A percentile compares a stretch with the other conserved stretches of the same genome.
Conservation (phyloP, 2,329 filamentous ascomycete genomes). For the Monosporascus sp. region DNA sequence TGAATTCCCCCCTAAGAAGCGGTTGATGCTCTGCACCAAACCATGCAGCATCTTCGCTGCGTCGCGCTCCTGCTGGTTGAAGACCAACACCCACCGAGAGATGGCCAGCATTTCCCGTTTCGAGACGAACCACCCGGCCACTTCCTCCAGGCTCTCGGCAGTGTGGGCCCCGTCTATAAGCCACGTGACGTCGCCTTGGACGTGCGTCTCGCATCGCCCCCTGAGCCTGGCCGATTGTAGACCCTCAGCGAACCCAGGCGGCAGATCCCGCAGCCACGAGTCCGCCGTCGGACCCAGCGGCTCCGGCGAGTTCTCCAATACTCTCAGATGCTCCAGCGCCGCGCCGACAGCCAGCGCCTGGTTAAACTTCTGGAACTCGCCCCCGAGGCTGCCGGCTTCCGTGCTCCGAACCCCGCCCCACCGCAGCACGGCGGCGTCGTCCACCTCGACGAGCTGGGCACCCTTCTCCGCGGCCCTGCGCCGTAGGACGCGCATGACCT, state of each 20-base stretch:
- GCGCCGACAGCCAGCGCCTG: slow-evolving; percentile 52
- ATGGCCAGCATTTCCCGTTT: slow-evolving; percentile 21
- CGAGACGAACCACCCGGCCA: slow-evolving; percentile 69
- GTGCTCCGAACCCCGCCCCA: slow-evolving; percentile 34
- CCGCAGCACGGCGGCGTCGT: slow-evolving; percentile 29
- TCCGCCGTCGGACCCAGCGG: slow-evolving; percentile 7
- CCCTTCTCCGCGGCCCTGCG: slow-evolving; percentile 54
- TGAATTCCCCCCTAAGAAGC: slow-evolving; percentile 28
- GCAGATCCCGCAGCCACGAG: slow-evolving; percentile 27
- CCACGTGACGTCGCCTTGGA: slow-evolving; percentile 57
- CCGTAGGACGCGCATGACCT: slow-evolving; percentile 44
- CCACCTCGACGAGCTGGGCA: slow-evolving; percentile 37
- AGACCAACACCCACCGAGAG: slow-evolving; percentile 59
- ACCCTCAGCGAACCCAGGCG: slow-evolving; percentile 56
- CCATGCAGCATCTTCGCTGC: slow-evolving; percentile 59
- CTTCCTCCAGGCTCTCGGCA: slow-evolving; percentile 71
- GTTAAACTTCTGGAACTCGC: slow-evolving; percentile 53
- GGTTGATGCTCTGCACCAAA: slow-evolving; percentile 52
- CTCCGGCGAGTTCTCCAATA: slow-evolving; percentile 8
- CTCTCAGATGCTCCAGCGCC: slow-evolving; percentile 51
- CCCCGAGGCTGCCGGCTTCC: slow-evolving; percentile 35
- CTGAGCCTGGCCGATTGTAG: slow-evolving; percentile 63
- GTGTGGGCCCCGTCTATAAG: slow-evolving; percentile 87
- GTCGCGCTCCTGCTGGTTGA: slow-evolving; percentile 89
- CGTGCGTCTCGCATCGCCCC: slow-evolving; percentile 69